These are phyloP conservation scores for Otatea glauca DNA, from an alignment of 176 grass and related monocot genomes.

Conservation along the genomic window DNA sequence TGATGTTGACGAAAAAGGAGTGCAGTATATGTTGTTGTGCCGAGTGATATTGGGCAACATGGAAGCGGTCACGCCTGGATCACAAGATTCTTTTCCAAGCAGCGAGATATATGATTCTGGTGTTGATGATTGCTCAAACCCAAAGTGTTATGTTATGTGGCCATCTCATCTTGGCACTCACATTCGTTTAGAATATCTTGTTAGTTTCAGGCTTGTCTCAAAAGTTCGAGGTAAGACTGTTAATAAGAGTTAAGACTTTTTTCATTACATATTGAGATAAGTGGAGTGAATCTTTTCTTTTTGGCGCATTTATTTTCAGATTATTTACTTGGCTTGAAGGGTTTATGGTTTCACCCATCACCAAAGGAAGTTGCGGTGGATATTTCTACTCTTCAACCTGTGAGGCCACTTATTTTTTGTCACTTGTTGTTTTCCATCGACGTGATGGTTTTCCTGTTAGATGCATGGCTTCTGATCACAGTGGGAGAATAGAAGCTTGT, in stretches of 20 bases:
- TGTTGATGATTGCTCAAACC: slow-evolving; percentile 54
- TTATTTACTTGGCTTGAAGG: slow-evolving; percentile 83
- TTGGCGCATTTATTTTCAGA: slow-evolving; percentile 63
- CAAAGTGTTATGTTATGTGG: slow-evolving; percentile 71
- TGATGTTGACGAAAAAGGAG: slow-evolving; percentile 92
- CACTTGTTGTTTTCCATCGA: not conserved
- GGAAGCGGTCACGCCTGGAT: slow-evolving; percentile 63
- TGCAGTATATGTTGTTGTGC: slow-evolving; percentile 90
- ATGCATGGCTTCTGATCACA: slow-evolving; percentile 1
- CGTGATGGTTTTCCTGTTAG: not conserved
- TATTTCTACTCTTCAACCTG: slow-evolving; percentile 60
- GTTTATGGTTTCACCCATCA: slow-evolving; percentile 57
- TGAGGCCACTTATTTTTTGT: slow-evolving; percentile 53
- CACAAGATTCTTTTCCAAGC: slow-evolving; percentile 57
- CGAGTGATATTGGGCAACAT: slow-evolving; percentile 64
- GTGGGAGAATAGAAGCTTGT: slow-evolving; percentile 25
- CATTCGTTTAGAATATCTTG: slow-evolving; percentile 74
- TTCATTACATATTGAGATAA: slow-evolving; percentile 29
- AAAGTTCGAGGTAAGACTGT: slow-evolving; percentile 68
- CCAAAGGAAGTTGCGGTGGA: slow-evolving; percentile 50
- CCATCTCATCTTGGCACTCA: slow-evolving; percentile 58
- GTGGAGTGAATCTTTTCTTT: slow-evolving; percentile 34
- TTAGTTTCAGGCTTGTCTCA: slow-evolving; percentile 72
- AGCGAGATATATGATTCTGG: slow-evolving; percentile 64
- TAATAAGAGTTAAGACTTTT: slow-evolving; percentile 37